Conservation (phyloP, 345 rosid species). For the Pseudoturritis turrita region DNA sequence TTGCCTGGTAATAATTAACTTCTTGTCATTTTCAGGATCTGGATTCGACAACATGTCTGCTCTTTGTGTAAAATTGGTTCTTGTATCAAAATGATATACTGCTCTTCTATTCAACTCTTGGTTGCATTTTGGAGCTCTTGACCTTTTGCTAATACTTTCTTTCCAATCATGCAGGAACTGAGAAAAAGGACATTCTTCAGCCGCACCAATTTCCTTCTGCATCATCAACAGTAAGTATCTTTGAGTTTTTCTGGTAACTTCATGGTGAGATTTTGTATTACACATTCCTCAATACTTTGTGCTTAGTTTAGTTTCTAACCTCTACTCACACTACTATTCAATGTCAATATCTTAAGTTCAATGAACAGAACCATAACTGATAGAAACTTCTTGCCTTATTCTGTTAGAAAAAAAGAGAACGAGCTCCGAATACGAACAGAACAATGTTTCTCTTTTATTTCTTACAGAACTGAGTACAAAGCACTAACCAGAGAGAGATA, state of each 20-base stretch:
- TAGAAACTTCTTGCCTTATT: background rate
- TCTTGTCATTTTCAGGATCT: background rate
- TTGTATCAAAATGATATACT: too few species aligned
- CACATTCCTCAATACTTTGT: background rate
- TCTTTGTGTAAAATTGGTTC: background rate
- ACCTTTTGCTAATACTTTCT: background rate
- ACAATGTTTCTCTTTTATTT: background rate
- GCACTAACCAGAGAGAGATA: too few species aligned
- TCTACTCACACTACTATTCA: background rate
- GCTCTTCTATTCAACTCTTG: background rate
- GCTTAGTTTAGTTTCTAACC: background rate
- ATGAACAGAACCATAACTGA: background rate
- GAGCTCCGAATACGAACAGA: background rate
- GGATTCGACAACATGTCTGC: background rate
- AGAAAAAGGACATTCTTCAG: conserved; percentile 19
- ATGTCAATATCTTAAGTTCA: too few species aligned
- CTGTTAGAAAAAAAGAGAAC: background rate
- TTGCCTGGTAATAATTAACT: conserved; percentile 34
- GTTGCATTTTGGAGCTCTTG: background rate
- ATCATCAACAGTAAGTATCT: background rate
- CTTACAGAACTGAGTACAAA: too few species aligned
- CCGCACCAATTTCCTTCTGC: background rate
- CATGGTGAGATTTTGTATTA: background rate
- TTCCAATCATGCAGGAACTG: conserved; percentile 25
- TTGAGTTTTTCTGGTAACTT: background rate